These are phyloP conservation scores for Astragalus membranaceus DNA, from an alignment of 306 rosid species.

Conservation along the genomic window DNA sequence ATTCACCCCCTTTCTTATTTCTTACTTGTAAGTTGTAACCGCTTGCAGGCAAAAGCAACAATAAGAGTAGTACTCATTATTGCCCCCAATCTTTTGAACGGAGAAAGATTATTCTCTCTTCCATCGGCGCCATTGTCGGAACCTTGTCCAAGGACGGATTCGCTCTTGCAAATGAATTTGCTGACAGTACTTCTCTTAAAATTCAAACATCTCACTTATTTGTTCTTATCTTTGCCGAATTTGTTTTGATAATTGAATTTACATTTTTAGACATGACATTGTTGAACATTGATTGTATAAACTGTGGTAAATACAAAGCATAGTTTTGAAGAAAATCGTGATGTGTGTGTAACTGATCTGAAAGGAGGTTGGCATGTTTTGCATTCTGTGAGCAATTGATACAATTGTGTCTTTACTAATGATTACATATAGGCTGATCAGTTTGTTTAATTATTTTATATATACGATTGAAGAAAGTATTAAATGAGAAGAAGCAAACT, in stretches of 20 bases:
- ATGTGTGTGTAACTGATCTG: too few relatives aligned
- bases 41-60: conserved; percentile 14
- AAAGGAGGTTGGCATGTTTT: too few relatives aligned
- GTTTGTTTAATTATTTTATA: too few relatives aligned
- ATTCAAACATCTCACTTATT: not conserved
- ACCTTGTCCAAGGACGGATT: conserved; percentile 23
- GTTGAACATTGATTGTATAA: not conserved
- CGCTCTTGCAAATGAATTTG: conserved; percentile 55
- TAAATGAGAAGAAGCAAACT: too few relatives aligned
- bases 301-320: not conserved
- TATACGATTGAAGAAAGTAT: too few relatives aligned
- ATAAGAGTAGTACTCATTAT: not conserved
- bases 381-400: not conserved
- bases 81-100: conserved; percentile 28
- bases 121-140: conserved; percentile 34
- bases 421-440: not conserved
- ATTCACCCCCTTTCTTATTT: not conserved
- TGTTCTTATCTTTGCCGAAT: not conserved
- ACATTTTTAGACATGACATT: not conserved
- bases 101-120: conserved; percentile 48
- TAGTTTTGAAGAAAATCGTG: too few relatives aligned
- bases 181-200: conserved; percentile 54
- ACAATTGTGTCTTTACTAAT: not conserved
- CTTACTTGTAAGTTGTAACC: not conserved
- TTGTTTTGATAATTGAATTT: not conserved